Evolutionary conservation across 495 filamentous ascomycete species (phyloP), one percentile per base, ranked within the genome.

Genomic region (Xylaria palmicola): DNA sequence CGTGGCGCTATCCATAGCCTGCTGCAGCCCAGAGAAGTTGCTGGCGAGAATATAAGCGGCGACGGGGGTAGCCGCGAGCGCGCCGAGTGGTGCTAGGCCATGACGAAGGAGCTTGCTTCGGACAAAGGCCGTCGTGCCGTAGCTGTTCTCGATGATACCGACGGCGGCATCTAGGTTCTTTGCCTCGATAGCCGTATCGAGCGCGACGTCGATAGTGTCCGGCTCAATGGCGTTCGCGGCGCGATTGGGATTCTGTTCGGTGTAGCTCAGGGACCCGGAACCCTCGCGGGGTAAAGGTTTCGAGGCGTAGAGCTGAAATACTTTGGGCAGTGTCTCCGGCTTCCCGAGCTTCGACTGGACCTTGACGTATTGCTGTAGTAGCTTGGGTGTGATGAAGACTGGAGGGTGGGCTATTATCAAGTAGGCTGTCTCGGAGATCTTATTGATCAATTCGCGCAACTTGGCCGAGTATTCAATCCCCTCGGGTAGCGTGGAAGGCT

Each of bases 231-330:
- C 90, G 62, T 85, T 88, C 52, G 85, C 84, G 45, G 86, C 74
- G 59, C 80, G 83, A 62, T 84, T 84, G 4, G 93, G 89, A 20
- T 88, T 88, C 22, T 85, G 82, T 43, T 80, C 70, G 50, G 68
- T 76, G 72, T 86, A 93, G 67, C 75, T 76, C 36, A 89, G 75
- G 2, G 84, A 80, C 3, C 78, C 82, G 40, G 81, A 80, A 22
- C 77, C 75, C 66, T 86, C 78, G 55, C 83, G 75, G 9, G 91
- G 91, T 49, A 87, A 75, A 15, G 90, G 90, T 72, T 98, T 98
- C 68, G 81, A 82, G 53, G 91, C 92, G 66, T 91, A 98, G 34
- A 98, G 83, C 43, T 84, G 70, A 77, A 98, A 89, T 47, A 90
- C 84, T 44, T 87, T 81, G 3, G 94, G 91, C 69, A 97, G 82